Base-by-base conservation (phyloP, 257 asterid species). In the Ajuga chamaepitys region DNA sequence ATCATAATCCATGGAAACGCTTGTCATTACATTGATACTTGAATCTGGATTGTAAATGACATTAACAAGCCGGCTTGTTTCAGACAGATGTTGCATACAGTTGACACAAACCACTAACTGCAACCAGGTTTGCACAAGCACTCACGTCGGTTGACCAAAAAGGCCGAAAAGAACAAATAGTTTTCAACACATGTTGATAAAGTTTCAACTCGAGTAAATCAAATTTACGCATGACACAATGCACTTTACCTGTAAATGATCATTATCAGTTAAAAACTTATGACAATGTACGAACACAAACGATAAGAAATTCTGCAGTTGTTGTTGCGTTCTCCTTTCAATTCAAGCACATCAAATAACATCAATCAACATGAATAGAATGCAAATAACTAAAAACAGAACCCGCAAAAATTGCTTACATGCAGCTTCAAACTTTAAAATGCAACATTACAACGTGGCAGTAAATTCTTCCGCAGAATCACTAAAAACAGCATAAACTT, bases 401-500 rank as follows among this genome's bases (percentile, higher is more conserved):
- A 46, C 26, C 34, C 40, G 66, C 58, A 59, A 35, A 17, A 9
- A 52, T 9, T 16, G 22, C 8, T 42, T 16, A 12, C 17, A 18
- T 54, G 21, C 56, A 56, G 45, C 67, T 21, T 12, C 41, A 66
- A 37, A 55, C 14, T 20, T 16, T 9, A 4, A 24, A 20, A 10
- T 64, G 48, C 20, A 38, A 45, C 63, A 69, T 63, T 17, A 20
- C 45, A 25, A 60, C 48, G 21, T 32, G 63, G 35, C 28, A 37
- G 11, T 47, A 68, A 25, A 45, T 46, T 20, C 58, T 55, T 40
- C 42, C 14, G 67, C 66, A 14, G 35, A 64, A 76, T 24, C 74
- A 71, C 73, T 66, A 46, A 70, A 58, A 62, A 51, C 13, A 41
- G 28, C 11, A 30, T 41, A 63, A 17, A 26, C n/a, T 14, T 63